Conservation (phyloP, 1,284 basidiomycete species). For the Rhodotorula mucilaginosa region DNA sequence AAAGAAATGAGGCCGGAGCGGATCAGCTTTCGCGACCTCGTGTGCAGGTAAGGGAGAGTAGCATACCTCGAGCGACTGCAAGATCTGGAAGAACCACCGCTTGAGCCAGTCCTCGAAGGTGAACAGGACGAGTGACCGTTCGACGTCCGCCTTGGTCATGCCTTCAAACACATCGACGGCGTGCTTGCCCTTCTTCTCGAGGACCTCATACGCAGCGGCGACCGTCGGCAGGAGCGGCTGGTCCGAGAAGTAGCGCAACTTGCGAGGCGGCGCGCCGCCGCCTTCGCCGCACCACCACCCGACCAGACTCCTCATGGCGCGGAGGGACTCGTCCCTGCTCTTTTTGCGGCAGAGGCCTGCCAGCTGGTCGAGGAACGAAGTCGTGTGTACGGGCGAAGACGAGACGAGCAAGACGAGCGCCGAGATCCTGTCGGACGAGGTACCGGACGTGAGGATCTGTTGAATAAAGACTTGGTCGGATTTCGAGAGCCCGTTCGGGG, state of each 20-base stretch:
- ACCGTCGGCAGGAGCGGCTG: constrained; percentile 65
- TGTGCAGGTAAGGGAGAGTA: not conserved
- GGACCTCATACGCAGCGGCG: constrained; percentile 53
- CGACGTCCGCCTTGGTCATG: constrained; percentile 30
- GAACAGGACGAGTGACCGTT: constrained; percentile 75
- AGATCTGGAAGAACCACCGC: constrained; percentile 89
- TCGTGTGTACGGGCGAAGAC: constrained; percentile 85
- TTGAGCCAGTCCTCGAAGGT: constrained; percentile 97
- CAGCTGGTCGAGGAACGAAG: constrained; percentile 61
- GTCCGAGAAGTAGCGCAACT: constrained; percentile 87
- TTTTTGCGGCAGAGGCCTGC: constrained; percentile 73
- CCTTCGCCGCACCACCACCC: constrained; percentile 81
- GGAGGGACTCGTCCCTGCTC: constrained; percentile 83
- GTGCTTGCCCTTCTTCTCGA: constrained; percentile 36
- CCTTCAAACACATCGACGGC: constrained; percentile 2
- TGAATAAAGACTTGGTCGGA: constrained; percentile 61
- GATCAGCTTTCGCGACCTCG: not conserved
- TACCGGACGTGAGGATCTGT: constrained; percentile 80
- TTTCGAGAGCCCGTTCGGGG: constrained; percentile 39
- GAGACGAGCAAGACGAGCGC: constrained; percentile 89
- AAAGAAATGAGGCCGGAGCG: not conserved
- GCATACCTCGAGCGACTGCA: constrained; percentile 82
- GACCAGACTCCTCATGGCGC: constrained; percentile 82
- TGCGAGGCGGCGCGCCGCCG: constrained; percentile 57
- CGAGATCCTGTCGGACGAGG: constrained; percentile 87